phyloP scores from a whole-genome alignment of 2,329 filamentous ascomycete species.

The Aspergillus jensenii region DNA sequence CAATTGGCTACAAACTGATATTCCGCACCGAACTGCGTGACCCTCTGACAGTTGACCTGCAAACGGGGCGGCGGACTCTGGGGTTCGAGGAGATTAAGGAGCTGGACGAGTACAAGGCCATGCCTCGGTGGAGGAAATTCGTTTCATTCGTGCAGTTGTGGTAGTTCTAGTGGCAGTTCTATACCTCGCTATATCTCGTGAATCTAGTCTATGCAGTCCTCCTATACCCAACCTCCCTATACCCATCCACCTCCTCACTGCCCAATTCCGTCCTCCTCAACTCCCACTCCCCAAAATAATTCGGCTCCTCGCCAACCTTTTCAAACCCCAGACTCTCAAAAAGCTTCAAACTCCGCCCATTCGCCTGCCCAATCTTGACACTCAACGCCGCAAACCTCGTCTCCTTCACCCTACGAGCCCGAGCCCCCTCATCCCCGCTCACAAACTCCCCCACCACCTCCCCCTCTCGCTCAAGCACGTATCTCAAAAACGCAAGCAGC shows the following conservation, averaged over 20 bases:
- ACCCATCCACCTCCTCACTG: constrained; percentile 35
- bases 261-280: constrained; percentile 43
- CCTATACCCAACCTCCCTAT: constrained; percentile 40
- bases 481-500: constrained; percentile 68
- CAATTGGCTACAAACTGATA: constrained; percentile 1
- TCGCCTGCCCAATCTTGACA: constrained; percentile 62
- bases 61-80: not conserved
- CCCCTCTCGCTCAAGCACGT: constrained; percentile 57
- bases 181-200: too few relatives aligned
- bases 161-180: not conserved
- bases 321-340: constrained; percentile 63
- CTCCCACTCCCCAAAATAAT: constrained; percentile 70
- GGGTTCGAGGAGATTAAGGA: constrained; percentile 2
- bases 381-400: constrained; percentile 47
- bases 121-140: not conserved
- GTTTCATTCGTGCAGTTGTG: not conserved
- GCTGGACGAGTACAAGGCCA: not conserved
- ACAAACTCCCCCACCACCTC: constrained; percentile 60
- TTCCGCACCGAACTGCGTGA: not conserved
- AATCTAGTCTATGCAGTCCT: constrained; percentile 3
- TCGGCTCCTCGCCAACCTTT: constrained; percentile 50
- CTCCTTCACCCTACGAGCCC: not conserved
- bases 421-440: constrained; percentile 12
- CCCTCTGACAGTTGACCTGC: not conserved
- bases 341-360: constrained; percentile 57